Percentiles rank a stretch among this genome's conserved stretches.
Conservation (phyloP, 2,329 filamentous ascomycete genomes). For the Fragosphaeria purpurea region DNA sequence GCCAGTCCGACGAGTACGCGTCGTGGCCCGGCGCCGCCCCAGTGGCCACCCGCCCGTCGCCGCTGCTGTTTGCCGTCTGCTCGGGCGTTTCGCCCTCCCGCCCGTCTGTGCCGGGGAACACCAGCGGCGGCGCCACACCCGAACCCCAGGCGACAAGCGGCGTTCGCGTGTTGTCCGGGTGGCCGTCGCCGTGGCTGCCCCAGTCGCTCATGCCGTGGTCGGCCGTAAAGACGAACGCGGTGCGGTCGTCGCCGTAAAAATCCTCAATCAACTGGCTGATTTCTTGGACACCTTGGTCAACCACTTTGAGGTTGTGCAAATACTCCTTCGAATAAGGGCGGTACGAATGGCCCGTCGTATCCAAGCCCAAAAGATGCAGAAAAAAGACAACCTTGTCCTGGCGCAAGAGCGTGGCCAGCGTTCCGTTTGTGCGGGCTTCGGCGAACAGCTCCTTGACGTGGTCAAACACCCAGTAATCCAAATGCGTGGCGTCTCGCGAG, state of each 20-base stretch:
- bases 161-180: conserved; percentile 93
- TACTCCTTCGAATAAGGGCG: conserved; percentile 95
- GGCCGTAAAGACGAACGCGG: conserved; percentile 92
- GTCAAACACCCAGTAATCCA: conserved; percentile 95
- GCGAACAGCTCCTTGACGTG: conserved; percentile 80
- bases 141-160: conserved; percentile 91
- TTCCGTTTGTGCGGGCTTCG: conserved; percentile 67
- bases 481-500: conserved; percentile 64
- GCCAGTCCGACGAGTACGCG: conserved; percentile 85
- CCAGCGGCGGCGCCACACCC: conserved; percentile 67
- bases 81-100: conserved; percentile 6
- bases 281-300: conserved; percentile 81
- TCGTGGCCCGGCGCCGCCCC: conserved; percentile 69
- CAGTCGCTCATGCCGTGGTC: conserved; percentile 99
- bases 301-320: conserved; percentile 84
- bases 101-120: conserved; percentile 29
- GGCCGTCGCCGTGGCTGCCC: conserved; percentile 97
- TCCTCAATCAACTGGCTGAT: conserved; percentile 70
- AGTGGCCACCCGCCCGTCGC: neutral
- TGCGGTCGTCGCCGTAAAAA: conserved; percentile 78
- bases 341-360: conserved; percentile 78
- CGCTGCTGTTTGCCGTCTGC: no score
- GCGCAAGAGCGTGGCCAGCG: conserved; percentile 59
- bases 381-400: conserved; percentile 92
- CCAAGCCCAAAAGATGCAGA: conserved; percentile 81